Evolutionary conservation across 352 stramenopile genomes (phyloP), one percentile per base, ranked within the genome.

Genomic region (Globisporangium nagaii): DNA sequence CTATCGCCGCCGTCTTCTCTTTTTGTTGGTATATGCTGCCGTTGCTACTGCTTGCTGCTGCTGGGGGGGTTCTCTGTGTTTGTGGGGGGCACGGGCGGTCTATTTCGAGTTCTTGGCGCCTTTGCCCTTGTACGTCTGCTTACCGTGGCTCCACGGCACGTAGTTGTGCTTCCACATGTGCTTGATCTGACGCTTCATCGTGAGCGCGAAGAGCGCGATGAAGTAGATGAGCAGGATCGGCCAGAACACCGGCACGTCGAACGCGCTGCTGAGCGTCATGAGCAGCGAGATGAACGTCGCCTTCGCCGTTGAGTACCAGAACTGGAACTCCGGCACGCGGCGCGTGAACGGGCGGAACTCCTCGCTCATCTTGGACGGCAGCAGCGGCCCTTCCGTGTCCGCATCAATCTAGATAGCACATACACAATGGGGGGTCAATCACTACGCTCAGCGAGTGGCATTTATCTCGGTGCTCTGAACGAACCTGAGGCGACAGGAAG

Each of bases 161-260:
- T 99, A 99, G 68, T 98, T 98, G 82, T 99, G 94, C 78, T 99
- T 98, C 84, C 98, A 98, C 97, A 99, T 99, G 77, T 99, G 97
- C 71, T 97, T 93, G 75, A 99, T 98, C 84, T 99, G 96, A 66
- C 95, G 87, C 80, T 98, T 98, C 96, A 99, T 99, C 19, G 97
- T 99, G 64, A 99, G 86, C 73, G 97, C 91, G 66, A 99, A 99
- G 17, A 99, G 83, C 49, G 97, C 84, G 65, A 98, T 95, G 72
- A 99, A 99, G 84, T 99, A 99, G 58, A 99, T 80, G 27, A 99
- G 73, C 55, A 99, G 68, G 65, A 99, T 99, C 19, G 97, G 97
- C 97, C 97, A 99, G 75, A 99, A 99, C 7, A 99, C 97, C 0
- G 96, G 97, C 44, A 99, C 78, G 81, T 99, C 96, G 71, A 99